Evolutionary conservation across 164 flowering plant species (phyloP).

Genomic region (Stephania yunnanensis): DNA sequence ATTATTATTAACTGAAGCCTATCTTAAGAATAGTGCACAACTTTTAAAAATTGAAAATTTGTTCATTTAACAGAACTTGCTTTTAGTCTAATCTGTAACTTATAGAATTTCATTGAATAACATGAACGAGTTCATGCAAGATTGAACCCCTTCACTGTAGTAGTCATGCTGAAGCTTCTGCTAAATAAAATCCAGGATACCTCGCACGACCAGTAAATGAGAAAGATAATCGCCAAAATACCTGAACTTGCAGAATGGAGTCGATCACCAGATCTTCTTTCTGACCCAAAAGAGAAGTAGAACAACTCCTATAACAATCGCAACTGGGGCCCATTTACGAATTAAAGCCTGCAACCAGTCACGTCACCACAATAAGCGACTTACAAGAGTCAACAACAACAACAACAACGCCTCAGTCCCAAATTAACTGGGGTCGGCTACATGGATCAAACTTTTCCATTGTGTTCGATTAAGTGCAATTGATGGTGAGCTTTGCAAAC

Average conservation of each 20-base stretch:
- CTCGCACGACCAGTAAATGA: background rate
- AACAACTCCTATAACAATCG: slow-evolving; percentile 72
- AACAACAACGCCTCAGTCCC: no score
- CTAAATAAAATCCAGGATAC: background rate
- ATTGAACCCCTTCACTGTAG: background rate
- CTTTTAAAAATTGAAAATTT: no score
- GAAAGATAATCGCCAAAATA: background rate
- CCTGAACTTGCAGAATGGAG: background rate
- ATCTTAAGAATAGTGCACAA: no score
- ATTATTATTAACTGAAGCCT: no score
- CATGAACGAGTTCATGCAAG: no score
- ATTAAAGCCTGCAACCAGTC: slow-evolving; percentile 48
- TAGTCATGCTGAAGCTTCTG: slow-evolving; percentile 4
- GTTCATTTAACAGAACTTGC: no score
- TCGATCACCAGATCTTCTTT: slow-evolving; percentile 49
- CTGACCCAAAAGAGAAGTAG: slow-evolving; percentile 65
- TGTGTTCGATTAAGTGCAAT: no score
- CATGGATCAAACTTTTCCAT: no score
- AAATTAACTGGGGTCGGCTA: no score
- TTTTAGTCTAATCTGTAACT: no score
- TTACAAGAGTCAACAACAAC: background rate
- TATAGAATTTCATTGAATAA: no score
- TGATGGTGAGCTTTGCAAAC: no score
- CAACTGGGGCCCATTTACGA: slow-evolving; percentile 85
- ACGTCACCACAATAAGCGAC: background rate